A percentile compares a stretch with the other conserved stretches of the same genome.
phyloP scores from a whole-genome alignment of 2,329 filamentous ascomycete species.

The Penicillium palitans region DNA sequence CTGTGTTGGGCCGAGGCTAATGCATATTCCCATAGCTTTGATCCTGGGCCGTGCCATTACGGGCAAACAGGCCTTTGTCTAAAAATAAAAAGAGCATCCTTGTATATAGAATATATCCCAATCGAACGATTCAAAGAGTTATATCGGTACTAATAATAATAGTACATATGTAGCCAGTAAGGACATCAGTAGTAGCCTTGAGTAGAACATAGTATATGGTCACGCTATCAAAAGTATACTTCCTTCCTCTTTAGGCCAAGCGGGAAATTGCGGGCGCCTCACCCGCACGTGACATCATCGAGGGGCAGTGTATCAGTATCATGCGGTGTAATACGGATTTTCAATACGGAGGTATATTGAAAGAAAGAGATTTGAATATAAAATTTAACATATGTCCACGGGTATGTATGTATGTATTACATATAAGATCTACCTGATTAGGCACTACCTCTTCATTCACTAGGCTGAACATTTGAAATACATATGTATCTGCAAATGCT shows the following conservation, averaged over 20 bases:
- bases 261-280: slow-evolving; percentile 18
- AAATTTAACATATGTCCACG: neutral
- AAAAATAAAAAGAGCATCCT: slow-evolving; percentile 24
- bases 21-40: slow-evolving; percentile 56
- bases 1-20: slow-evolving; percentile 42
- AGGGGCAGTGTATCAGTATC: slow-evolving; percentile 18
- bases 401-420: neutral
- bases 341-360: slow-evolving; percentile 9
- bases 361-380: neutral
- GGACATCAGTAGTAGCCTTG: neutral
- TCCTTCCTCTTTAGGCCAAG: slow-evolving; percentile 19
- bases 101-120: slow-evolving; percentile 10
- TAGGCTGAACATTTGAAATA: neutral
- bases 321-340: neutral
- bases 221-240: neutral
- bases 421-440: neutral
- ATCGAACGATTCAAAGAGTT: neutral
- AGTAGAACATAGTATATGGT: neutral
- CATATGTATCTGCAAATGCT: neutral
- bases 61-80: slow-evolving; percentile 78
- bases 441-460: neutral
- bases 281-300: slow-evolving; percentile 32
- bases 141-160: neutral
- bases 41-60: slow-evolving; percentile 69
- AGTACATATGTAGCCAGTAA: neutral